Percentiles rank a stretch among this genome's conserved stretches.
phyloP scores from a whole-genome alignment of 2,329 filamentous ascomycete genomes.

The Didymosphaeria variabile region DNA sequence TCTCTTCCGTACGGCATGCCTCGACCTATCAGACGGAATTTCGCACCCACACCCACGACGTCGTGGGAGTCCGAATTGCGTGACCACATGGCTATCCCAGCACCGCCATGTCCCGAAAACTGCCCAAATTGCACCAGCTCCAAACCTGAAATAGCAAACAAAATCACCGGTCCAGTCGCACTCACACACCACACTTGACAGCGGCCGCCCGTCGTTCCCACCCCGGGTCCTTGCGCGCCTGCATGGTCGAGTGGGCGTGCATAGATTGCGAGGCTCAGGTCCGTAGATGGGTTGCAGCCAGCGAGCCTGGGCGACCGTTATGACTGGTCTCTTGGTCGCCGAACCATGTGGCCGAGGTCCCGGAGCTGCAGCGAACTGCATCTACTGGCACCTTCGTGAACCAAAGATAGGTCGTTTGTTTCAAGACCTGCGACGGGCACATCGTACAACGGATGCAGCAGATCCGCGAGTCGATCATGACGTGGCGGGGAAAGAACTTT shows the following conservation, averaged over 20 bases:
- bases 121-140: constrained; percentile 1
- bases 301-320: constrained; percentile 1
- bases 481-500: neutral
- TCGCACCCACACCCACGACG: constrained; percentile 1
- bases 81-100: constrained; percentile 6
- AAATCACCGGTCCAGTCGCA: constrained; percentile 7
- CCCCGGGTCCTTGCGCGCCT: constrained; percentile 6
- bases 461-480: neutral
- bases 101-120: constrained; percentile 4
- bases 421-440: neutral
- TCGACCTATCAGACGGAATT: neutral
- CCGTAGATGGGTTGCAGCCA: constrained; percentile 1
- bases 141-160: neutral
- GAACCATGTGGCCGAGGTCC: neutral
- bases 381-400: constrained; percentile 2
- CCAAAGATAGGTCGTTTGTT: neutral
- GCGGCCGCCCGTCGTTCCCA: neutral
- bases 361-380: neutral
- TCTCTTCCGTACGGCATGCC: neutral
- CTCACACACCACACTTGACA: constrained; percentile 3
- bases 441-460: neutral
- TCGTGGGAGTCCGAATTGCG: neutral
- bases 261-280: constrained; percentile 14
- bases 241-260: neutral
- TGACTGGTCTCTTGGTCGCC: constrained; percentile 16